phyloP scores from a whole-genome alignment of 345 rosid genomes.

The Turnera subulata region DNA sequence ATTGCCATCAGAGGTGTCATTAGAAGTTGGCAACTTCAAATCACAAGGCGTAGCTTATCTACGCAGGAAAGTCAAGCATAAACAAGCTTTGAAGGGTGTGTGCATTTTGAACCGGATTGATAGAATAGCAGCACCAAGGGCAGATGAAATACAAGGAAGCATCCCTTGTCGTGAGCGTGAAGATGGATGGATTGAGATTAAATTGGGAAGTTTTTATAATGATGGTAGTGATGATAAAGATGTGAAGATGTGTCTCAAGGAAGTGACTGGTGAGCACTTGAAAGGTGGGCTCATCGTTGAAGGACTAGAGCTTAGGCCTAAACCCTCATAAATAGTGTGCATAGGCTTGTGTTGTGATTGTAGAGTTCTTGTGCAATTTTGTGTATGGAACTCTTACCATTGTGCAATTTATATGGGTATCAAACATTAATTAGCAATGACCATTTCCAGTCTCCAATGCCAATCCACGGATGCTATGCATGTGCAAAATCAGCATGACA shows the following conservation, averaged over 20 bases:
- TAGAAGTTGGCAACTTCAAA: constrained; percentile 16
- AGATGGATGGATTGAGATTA: constrained; percentile 52
- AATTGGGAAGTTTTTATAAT: constrained; percentile 41
- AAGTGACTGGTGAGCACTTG: constrained; percentile 38
- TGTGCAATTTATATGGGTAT: no score
- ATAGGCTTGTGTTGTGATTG: no score
- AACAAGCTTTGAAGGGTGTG: neutral
- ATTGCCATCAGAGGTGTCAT: constrained; percentile 36
- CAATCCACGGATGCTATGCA: no score
- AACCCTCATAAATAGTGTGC: no score
- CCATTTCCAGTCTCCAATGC: no score
- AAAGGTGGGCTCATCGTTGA: constrained; percentile 51
- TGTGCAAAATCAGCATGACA: no score
- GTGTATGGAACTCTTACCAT: no score
- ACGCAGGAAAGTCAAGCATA: constrained; percentile 22
- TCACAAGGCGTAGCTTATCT: constrained; percentile 22
- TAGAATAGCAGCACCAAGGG: constrained; percentile 8
- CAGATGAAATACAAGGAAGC: constrained; percentile 8
- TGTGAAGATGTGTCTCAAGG: constrained; percentile 31
- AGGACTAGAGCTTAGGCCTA: constrained; percentile 41
- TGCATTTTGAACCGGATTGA: constrained; percentile 16
- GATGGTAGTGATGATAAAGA: constrained; percentile 23
- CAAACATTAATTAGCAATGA: no score
- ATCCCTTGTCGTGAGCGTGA: constrained; percentile 15
- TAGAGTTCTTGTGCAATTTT: no score